Conservation (phyloP, 176 grass and related monocot species). For the Thalia dealbata region DNA sequence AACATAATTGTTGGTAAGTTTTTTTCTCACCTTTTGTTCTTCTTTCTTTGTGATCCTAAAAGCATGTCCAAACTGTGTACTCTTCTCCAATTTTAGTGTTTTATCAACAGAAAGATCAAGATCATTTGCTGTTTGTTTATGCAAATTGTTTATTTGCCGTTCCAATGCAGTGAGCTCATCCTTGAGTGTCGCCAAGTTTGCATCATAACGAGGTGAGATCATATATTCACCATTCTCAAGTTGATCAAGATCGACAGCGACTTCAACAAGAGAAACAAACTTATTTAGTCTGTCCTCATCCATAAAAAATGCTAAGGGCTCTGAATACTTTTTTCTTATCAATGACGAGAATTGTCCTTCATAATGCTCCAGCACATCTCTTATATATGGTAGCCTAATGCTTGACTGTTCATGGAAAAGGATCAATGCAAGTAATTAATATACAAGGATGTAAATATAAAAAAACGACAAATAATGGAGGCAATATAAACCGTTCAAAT, state of each 20-base stretch:
- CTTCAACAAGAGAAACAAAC: constrained; percentile 64
- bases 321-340: constrained; percentile 51
- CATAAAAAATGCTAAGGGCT: constrained; percentile 56
- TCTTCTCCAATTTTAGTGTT: constrained; percentile 78
- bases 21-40: constrained; percentile 94
- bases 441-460: background rate
- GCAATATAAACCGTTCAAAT: background rate
- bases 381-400: constrained; percentile 45
- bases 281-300: constrained; percentile 42
- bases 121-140: constrained; percentile 55
- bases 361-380: constrained; percentile 59
- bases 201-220: constrained; percentile 69
- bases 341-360: constrained; percentile 66
- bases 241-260: constrained; percentile 68
- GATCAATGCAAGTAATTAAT: constrained; percentile 25
- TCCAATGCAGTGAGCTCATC: constrained; percentile 58
- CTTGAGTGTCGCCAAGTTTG: constrained; percentile 57
- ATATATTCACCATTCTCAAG: constrained; percentile 83
- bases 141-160: constrained; percentile 62
- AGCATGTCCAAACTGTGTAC: constrained; percentile 77
- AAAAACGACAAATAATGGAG: background rate
- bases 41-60: constrained; percentile 99
- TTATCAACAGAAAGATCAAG: constrained; percentile 89
- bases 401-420: constrained; percentile 38
- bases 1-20: constrained; percentile 59